Base-by-base conservation (phyloP, 495 filamentous ascomycete species). In the Trichocladium uniseriatum region DNA sequence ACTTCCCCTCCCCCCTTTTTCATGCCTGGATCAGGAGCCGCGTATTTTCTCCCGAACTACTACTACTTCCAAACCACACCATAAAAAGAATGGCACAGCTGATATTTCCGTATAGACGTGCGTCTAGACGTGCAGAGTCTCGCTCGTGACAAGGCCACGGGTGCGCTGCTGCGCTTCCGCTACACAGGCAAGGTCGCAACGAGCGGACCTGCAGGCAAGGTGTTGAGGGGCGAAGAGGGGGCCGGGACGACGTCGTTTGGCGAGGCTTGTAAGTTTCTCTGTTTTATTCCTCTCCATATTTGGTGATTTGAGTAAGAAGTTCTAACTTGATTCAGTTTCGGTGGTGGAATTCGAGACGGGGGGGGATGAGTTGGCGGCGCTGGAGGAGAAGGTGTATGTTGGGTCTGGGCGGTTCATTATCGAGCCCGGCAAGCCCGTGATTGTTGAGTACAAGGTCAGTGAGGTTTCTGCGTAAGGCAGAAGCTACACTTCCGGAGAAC, bases 391-490 rank as follows among this genome's bases (percentile, higher is more conserved):
- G 48, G 63, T 75, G 7, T 83, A 73, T 51, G 76, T 80, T 28
- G 77, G 66, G 4, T 66, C 71, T 32, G 79, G 78, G 13, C 65
- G 69, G 8, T 81, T 83, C 58, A 63, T 74, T 20, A 39, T 78
- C 16, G 73, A 79, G 61, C 43, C 60, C 29, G 79, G 74, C 11
- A 75, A 80, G 64, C 68, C 73, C 1, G 44, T 67, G 4, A 61
- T 72, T 31, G 78, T 81, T 16, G 78, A 81, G 66, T 81, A 81
- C 57, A 72, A 75, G 58, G 68, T 83, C 54, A 75, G 77, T 52
- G 74, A 79, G 65, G 75, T 79, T 31, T 47, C 56, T 16, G 50
- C 35, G 3, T 66, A 49, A 44, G 9, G n/a, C 10, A 22, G n/a
- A 13, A 3, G 11, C 13, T 20, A n/a, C n/a, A n/a, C n/a, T n/a